Evolutionary conservation across 2,329 filamentous ascomycete species (phyloP), one percentile per base, ranked within the genome.

Genomic region (Pestalotiopsis sp.): DNA sequence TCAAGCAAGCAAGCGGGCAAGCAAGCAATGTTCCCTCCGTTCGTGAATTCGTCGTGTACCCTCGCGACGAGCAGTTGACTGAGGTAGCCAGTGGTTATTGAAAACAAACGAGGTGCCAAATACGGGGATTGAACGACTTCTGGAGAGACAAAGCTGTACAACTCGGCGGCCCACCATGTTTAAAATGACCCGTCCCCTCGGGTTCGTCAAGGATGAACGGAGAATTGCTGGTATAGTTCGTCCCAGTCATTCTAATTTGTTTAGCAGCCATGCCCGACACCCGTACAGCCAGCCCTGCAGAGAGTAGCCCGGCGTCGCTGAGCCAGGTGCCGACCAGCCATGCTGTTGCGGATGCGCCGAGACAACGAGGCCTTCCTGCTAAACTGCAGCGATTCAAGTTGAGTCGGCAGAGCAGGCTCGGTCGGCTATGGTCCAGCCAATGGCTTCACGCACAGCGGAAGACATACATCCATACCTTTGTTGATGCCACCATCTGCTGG

Each of bases 401-500:
- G n/a, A 12, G n/a, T 27, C 25, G 36, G 59, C 27, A 36, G 12
- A 39, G 38, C 62, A 52, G 45, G 9, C 62, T 64, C 12, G 9
- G 39, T 12, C 38, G 27, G 20, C 17, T 52, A 6, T 49, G 38
- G 62, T 14, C n/a, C 2, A 31, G 7, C n/a, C n/a, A 39, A 23
- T 64, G 62, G 62, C 13, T 64, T 11, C 62, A 64, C 11, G 39
- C 38, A 2, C 62, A 52, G 23, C 25, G 39, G 52, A 64, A 64
- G 25, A 4, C 23, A 25, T 64, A 64, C 39, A 45, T 64, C 5
- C 62, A 64, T 27, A 23, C 62, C n/a, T 56, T 64, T 23, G 20
- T 64, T 17, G 62, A 64, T 36, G 39, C 62, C 4, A 49, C 38
- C n/a, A 64, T 49, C 25, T 64, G 38, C 62, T 64, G 62, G 62